Base-by-base conservation (phyloP, 202 grass and related monocot genomes). In the Zizania palustris region DNA sequence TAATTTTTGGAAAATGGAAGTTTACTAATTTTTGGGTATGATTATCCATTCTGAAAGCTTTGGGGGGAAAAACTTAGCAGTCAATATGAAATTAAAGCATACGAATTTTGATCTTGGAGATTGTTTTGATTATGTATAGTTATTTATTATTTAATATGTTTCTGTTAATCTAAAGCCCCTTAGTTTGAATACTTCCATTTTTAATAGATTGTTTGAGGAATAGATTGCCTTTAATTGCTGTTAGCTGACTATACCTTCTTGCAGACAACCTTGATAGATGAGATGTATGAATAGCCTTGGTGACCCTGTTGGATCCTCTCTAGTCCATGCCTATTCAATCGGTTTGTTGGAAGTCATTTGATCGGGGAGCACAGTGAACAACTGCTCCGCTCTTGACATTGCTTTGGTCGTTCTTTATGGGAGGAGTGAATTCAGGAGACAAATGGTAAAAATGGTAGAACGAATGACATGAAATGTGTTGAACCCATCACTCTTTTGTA, bases 201-300 rank as follows among this genome's bases (percentile, higher is more conserved):
- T 80, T 1, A 7, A 15, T 3, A 41, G 5, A 41, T 80, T 80
- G 39, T 18, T 49, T 49, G 46, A 63, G n/a, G 8, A 49, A 71
- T 12, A 19, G 9, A 39, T 61, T 21, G 33, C 38, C 55, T 44
- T 9, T 48, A 2, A 41, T 40, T 41, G 1, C 9, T 64, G 3
- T 54, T 72, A 64, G 18, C 45, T 64, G 9, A 58, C 34, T 72
- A 3, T 64, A 9, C n/a, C 53, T 18, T 55, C 35, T 72, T 64
- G 58, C 78, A 81, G 78, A 73, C 64, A 64, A 83, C 54, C 55
- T 76, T 69, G 63, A 73, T 83, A 43, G 72, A 83, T 61, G 63
- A 75, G 62, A 75, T 83, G 54, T 83, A 69, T 6, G 80, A 83
- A 83, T 83, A 83, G 36, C 14, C 63, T 13, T 68, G 62, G 14